Evolutionary conservation across 306 rosid species (phyloP).

Genomic region (Abrus pulchellus): DNA sequence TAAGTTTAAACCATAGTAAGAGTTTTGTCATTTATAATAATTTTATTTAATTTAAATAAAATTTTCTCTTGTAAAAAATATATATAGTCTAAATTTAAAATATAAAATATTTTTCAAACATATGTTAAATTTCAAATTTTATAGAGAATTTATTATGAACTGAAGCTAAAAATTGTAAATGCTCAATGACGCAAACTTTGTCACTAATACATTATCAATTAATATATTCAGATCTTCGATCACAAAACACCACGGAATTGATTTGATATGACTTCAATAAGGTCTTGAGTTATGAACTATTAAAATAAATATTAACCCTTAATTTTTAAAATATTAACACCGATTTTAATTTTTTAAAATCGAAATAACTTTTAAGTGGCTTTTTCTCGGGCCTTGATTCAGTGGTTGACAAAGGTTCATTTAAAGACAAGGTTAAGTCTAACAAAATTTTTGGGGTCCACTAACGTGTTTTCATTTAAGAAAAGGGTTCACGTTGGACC

Average conservation of each 20-base stretch:
- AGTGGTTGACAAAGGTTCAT: neutral
- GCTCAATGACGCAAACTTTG: neutral
- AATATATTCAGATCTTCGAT: neutral
- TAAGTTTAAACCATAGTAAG: too few relatives aligned
- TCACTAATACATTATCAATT: neutral
- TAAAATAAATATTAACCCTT: too few relatives aligned
- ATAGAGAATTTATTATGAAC: too few relatives aligned
- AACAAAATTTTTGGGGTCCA: neutral
- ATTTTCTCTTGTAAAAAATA: too few relatives aligned
- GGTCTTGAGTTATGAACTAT: neutral
- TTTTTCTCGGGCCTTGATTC: neutral
- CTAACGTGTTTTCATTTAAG: neutral
- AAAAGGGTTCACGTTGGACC: neutral
- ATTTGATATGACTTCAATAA: neutral
- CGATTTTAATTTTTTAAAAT: neutral
- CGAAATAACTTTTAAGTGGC: neutral
- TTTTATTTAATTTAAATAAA: too few relatives aligned
- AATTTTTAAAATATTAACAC: too few relatives aligned
- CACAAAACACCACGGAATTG: neutral
- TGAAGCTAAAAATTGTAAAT: neutral
- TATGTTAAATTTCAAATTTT: too few relatives aligned
- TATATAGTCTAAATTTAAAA: too few relatives aligned
- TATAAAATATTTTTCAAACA: too few relatives aligned
- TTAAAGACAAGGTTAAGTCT: neutral
- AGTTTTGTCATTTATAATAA: too few relatives aligned